These are phyloP conservation scores for Clavispora phyllophila DNA, from an alignment of 805 yeast genomes.

Conservation along the genomic window DNA sequence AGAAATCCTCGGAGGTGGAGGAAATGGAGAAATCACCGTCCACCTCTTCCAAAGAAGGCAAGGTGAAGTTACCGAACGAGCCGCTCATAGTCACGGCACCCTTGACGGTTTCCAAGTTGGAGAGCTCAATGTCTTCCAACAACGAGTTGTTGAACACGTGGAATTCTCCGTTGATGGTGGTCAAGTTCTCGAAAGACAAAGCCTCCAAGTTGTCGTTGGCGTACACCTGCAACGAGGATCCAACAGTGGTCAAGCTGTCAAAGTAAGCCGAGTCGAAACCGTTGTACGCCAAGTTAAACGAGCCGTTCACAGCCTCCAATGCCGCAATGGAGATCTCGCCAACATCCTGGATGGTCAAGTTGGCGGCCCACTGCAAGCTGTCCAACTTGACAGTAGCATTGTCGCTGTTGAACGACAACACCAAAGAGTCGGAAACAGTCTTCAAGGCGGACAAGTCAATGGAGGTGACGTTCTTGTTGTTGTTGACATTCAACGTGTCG, in stretches of 20 bases:
- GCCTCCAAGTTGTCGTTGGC: conserved; percentile 39
- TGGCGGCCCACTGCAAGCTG: conserved; percentile 36
- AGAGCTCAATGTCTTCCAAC: conserved; percentile 28
- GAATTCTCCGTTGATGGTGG: conserved; percentile 37
- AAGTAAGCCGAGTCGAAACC: conserved; percentile 28
- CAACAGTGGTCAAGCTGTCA: conserved; percentile 28
- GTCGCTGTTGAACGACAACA: conserved; percentile 37
- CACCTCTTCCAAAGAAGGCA: conserved; percentile 32
- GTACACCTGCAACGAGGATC: conserved; percentile 36
- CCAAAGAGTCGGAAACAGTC: conserved; percentile 30
- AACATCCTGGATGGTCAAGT: conserved; percentile 41
- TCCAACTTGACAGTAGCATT: conserved; percentile 25
- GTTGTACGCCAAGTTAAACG: conserved; percentile 37
- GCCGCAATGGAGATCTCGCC: conserved; percentile 24
- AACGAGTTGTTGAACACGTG: conserved; percentile 37
- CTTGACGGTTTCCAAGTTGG: conserved; percentile 26
- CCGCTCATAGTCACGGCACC: conserved; percentile 40
- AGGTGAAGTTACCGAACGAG: conserved; percentile 34
- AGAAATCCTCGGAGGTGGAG: conserved; percentile 33
- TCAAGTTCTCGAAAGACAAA: conserved; percentile 24
- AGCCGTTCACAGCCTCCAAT: conserved; percentile 37
- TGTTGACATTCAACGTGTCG: conserved; percentile 34
- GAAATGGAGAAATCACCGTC: conserved; percentile 37
- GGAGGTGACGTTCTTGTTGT: conserved; percentile 38
- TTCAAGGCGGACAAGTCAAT: conserved; percentile 29